Evolutionary conservation across 495 filamentous ascomycete species (phyloP), one percentile per base, ranked within the genome.

Genomic region (Jackrogersella multiformis): DNA sequence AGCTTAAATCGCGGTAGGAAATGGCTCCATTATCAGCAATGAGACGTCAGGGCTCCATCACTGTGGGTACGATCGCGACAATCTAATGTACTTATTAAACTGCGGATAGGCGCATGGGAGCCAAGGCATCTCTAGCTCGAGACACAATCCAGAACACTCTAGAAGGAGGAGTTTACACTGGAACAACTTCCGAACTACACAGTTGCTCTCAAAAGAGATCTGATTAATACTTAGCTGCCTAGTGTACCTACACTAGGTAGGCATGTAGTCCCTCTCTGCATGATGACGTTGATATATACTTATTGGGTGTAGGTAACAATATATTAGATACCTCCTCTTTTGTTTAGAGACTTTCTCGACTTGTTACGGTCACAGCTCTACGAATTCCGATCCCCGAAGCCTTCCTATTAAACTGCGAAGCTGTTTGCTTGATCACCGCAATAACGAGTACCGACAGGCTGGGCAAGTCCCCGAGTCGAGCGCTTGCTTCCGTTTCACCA

Each of bases 21-120:
- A 56, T 61, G 42, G 60, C 61, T 69, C 66, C 56, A 64, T 61
- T 34, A 69, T 69, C 60, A 39, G 59, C 49, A 69, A 42, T 12
- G 30, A 59, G 66, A 69, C 66, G 66, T 69, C 66, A 68, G 53
- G 38, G 38, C 57, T 20, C 65, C 65, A 58, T 58, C 21, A 18
- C 21, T 48, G 59, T 68, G 65, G 65, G 41, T 63, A 69, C 54
- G 55, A 62, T 69, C 53, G 53, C 7, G 60, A 64, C 41, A 60
- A 69, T 69, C 66, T 60, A 34, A n/a, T n/a, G n/a, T n/a, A n/a
- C n/a, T n/a, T n/a, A n/a, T n/a, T n/a, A 36, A 48, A 38, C 32
- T 41, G 48, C 66, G 60, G 66, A 69, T 69, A 69, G 34, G 48
- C 24, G 38, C 48, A 23, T 36, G 56, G 23, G 20, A 23, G 60